phyloP scores from a whole-genome alignment of 2,329 filamentous ascomycete species.

The Aureobasidium zeae region DNA sequence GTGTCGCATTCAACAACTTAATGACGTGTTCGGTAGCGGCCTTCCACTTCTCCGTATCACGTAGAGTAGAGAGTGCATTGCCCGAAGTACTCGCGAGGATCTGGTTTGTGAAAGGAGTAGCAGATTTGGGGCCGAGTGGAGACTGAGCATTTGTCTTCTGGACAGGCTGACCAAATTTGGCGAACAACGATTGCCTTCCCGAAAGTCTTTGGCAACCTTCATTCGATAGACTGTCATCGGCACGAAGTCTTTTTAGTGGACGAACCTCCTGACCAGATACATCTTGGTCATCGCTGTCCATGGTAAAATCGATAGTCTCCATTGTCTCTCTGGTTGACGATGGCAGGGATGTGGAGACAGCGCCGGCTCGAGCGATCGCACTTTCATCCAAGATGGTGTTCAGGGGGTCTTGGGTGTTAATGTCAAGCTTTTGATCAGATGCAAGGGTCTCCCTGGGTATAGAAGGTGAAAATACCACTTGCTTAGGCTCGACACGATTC shows the following conservation, averaged over 20 bases:
- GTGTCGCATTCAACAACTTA: no score
- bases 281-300: constrained; percentile 8
- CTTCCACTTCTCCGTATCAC: background rate
- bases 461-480: background rate
- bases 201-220: no score
- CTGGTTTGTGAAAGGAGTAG: background rate
- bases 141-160: no score
- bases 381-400: background rate
- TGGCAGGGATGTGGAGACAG: background rate
- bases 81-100: background rate
- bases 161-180: no score
- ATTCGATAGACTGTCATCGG: no score
- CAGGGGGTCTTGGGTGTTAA: background rate
- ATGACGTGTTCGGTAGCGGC: background rate
- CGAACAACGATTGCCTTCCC: no score
- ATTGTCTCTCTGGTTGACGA: constrained; percentile 1
- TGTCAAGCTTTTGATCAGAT: background rate
- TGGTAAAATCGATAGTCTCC: background rate
- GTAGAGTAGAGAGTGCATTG: background rate
- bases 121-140: no score
- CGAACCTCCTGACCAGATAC: no score
- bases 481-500: background rate
- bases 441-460: background rate
- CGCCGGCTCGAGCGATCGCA: no score
- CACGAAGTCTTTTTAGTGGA: no score